Base-by-base conservation (phyloP, 768 basidiomycete genomes). In the Ramaria sp. region DNA sequence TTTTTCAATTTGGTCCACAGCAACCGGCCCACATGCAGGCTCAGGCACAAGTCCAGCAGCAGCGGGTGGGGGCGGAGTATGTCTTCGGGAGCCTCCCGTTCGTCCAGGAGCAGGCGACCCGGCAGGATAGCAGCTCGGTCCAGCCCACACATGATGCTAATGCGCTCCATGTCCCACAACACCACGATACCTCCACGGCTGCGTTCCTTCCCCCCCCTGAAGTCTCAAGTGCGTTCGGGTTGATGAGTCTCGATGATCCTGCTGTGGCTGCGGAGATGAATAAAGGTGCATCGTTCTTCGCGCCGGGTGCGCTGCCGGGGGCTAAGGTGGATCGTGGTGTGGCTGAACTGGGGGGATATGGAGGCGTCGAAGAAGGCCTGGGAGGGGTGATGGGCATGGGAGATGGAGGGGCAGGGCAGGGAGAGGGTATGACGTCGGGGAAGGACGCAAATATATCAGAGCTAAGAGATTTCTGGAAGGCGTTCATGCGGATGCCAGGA, bases 161-260 rank as follows among this genome's bases (percentile, higher is more conserved):
- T 8, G 13, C 32, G 32, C 32, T 34, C 9, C 32, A 34, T 34
- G 32, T 1, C 32, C 13, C 32, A 34, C 32, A 34, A 8, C 32
- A 34, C 32, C 32, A 34, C 32, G 8, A 34, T 8, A 34, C 9
- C 32, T 3, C 32, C 8, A 13, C 9, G 13, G 13, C 32, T 8
- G 32, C 32, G 32, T 2, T 9, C 32, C 32, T 34, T 13, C 3
- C 32, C 32, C 32, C 32, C 1, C 39, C 5, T 58, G 63, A 76
- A 55, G 72, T 84, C 61, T 78, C 76, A 3, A 76, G 74, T 22
- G 82, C 81, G 1, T 88, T 90, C 63, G 87, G 84, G 7, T 72
- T 83, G 50, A 78, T 90, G 81, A 80, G 79, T 18, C 73, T 90
- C 49, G 86, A 88, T 55, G 87, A 89, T 62, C 78, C 81, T 1